phyloP scores from a whole-genome alignment of 106 monocot species.

The Chionographis japonica region DNA sequence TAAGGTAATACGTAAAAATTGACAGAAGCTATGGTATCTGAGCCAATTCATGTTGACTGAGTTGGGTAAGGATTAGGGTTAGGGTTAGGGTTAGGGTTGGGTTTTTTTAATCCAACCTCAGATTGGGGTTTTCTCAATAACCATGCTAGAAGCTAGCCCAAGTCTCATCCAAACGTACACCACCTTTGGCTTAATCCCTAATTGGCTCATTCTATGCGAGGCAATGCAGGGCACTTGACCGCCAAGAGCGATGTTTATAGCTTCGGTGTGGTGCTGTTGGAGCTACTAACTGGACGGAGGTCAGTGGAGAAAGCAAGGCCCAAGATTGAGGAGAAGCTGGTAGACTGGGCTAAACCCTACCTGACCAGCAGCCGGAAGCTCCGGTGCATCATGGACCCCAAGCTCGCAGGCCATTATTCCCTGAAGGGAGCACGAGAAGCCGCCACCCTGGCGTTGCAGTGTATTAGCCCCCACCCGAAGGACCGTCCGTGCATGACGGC shows the following conservation, averaged over 20 bases:
- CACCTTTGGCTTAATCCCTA: too few relatives aligned
- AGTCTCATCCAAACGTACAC: too few relatives aligned
- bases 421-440: conserved; percentile 54
- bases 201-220: too few relatives aligned
- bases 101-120: too few relatives aligned
- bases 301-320: conserved; percentile 64
- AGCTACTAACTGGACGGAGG: conserved; percentile 72
- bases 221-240: conserved; percentile 59
- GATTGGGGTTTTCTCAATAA: too few relatives aligned
- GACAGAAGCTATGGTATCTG: too few relatives aligned
- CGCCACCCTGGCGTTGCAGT: conserved; percentile 52
- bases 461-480: conserved; percentile 64
- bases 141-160: too few relatives aligned
- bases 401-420: conserved; percentile 75
- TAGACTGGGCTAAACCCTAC: conserved; percentile 78
- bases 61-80: too few relatives aligned
- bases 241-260: conserved; percentile 85
- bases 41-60: too few relatives aligned
- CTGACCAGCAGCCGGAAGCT: conserved; percentile 51
- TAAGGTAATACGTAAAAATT: too few relatives aligned
- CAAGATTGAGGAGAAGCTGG: conserved; percentile 73
- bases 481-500: conserved; percentile 73
- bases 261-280: conserved; percentile 80
- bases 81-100: too few relatives aligned
- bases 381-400: conserved; percentile 75